Conservation (phyloP, 495 filamentous ascomycete genomes). For the Acidiella bohemica region DNA sequence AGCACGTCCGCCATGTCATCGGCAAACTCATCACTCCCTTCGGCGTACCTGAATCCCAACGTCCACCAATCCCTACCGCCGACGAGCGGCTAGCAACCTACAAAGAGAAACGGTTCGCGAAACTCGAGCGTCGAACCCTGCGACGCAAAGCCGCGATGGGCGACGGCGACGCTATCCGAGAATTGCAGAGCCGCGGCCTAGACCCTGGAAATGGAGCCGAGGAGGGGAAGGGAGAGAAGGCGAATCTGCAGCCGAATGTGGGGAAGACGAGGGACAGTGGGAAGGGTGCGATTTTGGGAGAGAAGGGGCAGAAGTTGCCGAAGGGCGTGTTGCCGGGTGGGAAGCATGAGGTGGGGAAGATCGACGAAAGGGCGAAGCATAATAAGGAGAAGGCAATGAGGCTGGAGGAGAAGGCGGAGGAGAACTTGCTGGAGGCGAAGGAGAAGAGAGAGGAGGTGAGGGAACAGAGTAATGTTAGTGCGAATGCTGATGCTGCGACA, state of each 20-base stretch:
- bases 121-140: slow-evolving; percentile 22
- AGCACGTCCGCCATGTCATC: slow-evolving; percentile 61
- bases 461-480: too few relatives aligned
- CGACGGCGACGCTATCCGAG: slow-evolving; percentile 6
- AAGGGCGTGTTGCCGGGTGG: slow-evolving; percentile 21
- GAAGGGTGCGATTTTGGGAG: slow-evolving; percentile 11
- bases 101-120: slow-evolving; percentile 29
- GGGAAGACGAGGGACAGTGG: slow-evolving; percentile 7
- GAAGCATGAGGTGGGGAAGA: slow-evolving; percentile 17
- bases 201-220: slow-evolving; percentile 14
- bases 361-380: slow-evolving; percentile 15
- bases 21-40: slow-evolving; percentile 65
- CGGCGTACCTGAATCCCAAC: slow-evolving; percentile 44
- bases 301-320: slow-evolving; percentile 20
- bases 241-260: slow-evolving; percentile 2
- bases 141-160: slow-evolving; percentile 8
- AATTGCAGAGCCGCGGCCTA: slow-evolving; percentile 12
- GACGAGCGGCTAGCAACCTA: slow-evolving; percentile 44
- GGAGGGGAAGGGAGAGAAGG: slow-evolving; percentile 9
- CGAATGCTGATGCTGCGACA: too few relatives aligned
- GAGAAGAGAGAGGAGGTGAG: too few relatives aligned
- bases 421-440: slow-evolving; percentile 1
- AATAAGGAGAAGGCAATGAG: slow-evolving; percentile 20
- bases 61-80: slow-evolving; percentile 50
- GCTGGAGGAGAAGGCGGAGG: slow-evolving; percentile 8